phyloP scores from a whole-genome alignment of 1,284 basidiomycete species.

The Marasmius sp. region DNA sequence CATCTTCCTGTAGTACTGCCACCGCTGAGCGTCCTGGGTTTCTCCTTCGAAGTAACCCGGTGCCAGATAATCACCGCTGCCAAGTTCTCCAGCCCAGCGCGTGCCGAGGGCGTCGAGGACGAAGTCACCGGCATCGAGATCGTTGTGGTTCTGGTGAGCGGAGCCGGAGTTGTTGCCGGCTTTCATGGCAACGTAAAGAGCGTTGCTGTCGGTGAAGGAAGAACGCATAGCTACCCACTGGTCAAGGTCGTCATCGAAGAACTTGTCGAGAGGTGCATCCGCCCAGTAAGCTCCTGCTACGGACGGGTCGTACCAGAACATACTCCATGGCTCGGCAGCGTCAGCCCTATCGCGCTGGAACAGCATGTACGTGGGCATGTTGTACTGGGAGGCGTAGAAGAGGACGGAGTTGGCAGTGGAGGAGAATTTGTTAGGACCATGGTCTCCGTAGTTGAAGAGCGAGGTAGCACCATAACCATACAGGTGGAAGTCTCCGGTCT shows the following conservation, averaged over 20 bases:
- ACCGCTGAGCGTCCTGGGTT: conserved; percentile 66
- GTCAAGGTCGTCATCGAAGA: conserved; percentile 69
- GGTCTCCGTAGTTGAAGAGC: conserved; percentile 90
- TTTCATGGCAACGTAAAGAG: conserved; percentile 87
- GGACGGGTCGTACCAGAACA: conserved; percentile 96
- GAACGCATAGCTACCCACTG: conserved; percentile 92
- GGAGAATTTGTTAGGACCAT: conserved; percentile 93
- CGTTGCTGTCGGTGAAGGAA: conserved; percentile 87
- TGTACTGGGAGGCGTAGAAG: conserved; percentile 71
- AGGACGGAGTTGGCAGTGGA: conserved; percentile 77
- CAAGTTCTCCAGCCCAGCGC: conserved; percentile 95
- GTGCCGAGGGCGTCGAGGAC: conserved; percentile 93
- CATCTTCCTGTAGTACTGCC: conserved; percentile 93
- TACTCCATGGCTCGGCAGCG: conserved; percentile 87
- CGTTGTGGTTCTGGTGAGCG: conserved; percentile 86
- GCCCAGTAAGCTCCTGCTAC: conserved; percentile 91
- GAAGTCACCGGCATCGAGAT: conserved; percentile 92
- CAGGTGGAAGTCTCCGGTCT: conserved; percentile 90
- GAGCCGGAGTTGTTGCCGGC: conserved; percentile 65
- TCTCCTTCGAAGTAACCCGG: conserved; percentile 72
- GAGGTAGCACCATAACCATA: conserved; percentile 83
- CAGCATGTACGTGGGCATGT: conserved; percentile 73
- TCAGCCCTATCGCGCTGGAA: conserved; percentile 93
- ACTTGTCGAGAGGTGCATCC: conserved; percentile 76
- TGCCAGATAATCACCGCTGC: conserved; percentile 82